A percentile compares a stretch with the other conserved stretches of the same genome.
Evolutionary conservation across 495 filamentous ascomycete genomes (phyloP).

Genomic region (Tuber brumale): DNA sequence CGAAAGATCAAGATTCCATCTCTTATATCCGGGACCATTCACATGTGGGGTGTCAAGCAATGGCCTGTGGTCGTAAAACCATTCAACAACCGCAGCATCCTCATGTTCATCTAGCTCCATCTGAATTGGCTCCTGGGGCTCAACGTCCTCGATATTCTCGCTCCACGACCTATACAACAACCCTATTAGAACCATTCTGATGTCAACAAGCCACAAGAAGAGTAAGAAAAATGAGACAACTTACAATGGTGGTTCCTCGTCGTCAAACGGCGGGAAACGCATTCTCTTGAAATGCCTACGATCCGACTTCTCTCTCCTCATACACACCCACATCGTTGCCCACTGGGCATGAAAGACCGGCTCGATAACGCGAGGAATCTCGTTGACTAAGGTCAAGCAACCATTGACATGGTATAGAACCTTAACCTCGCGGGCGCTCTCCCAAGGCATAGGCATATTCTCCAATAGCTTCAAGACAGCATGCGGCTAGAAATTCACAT

Average conservation of each 20-base stretch:
- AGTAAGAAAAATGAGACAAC: slow-evolving; percentile 7
- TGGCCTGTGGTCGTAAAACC: slow-evolving; percentile 96
- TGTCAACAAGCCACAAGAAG: slow-evolving; percentile 29
- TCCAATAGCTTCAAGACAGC: slow-evolving; percentile 97
- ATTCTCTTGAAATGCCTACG: slow-evolving; percentile 96
- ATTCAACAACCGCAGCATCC: slow-evolving; percentile 83
- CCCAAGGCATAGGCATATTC: slow-evolving; percentile 99
- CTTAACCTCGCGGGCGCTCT: slow-evolving; percentile 89
- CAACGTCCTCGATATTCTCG: slow-evolving; percentile 97
- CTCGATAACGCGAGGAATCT: slow-evolving; percentile 93
- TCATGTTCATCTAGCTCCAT: slow-evolving; percentile 98
- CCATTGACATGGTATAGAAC: slow-evolving; percentile 98
- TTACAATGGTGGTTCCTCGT: slow-evolving; percentile 86
- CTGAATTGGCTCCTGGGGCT: slow-evolving; percentile 95
- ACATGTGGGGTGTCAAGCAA: slow-evolving; percentile 87
- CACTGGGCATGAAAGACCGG: slow-evolving; percentile 98
- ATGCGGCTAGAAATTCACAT: slow-evolving; percentile 55
- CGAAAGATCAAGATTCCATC: slow-evolving; percentile 86
- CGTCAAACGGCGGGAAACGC: slow-evolving; percentile 98
- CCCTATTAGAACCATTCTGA: slow-evolving; percentile 34
- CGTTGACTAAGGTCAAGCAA: slow-evolving; percentile 93
- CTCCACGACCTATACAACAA: slow-evolving; percentile 62
- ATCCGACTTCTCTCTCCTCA: slow-evolving; percentile 97
- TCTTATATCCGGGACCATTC: slow-evolving; percentile 94
- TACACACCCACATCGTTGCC: slow-evolving; percentile 99